These are phyloP conservation scores for Hirschfeldia incana DNA, from an alignment of 345 rosid species.

Conservation along the genomic window DNA sequence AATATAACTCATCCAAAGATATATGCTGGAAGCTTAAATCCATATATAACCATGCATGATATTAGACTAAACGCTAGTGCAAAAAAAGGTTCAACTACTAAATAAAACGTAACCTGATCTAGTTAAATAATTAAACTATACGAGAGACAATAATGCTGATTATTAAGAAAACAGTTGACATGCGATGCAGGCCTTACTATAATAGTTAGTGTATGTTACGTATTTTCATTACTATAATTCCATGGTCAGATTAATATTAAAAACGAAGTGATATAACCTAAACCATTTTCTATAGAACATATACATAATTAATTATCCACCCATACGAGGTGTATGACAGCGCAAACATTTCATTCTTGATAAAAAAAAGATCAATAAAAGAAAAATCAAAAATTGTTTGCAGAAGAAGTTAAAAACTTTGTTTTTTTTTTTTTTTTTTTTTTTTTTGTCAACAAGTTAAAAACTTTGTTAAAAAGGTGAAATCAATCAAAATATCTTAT, in stretches of 20 bases:
- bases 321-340: slow-evolving; percentile 1
- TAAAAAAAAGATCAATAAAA: background rate
- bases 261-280: too few species aligned
- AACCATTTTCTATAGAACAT: too few species aligned
- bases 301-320: background rate
- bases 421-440: too few species aligned
- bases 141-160: background rate
- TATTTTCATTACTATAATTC: background rate
- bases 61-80: background rate
- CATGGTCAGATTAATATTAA: too few species aligned
- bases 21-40: background rate
- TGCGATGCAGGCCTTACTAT: background rate
- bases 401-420: background rate
- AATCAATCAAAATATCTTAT: background rate
- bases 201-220: background rate
- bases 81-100: background rate
- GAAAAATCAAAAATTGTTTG: background rate
- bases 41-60: background rate
- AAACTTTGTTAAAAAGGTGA: background rate
- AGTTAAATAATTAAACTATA: background rate
- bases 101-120: background rate
- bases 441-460: too few species aligned
- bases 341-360: background rate
- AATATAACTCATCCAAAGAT: background rate
- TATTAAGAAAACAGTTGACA: slow-evolving; percentile 8